These are phyloP conservation scores for Colletotrichum lindemuthianum DNA, from an alignment of 2,329 filamentous ascomycete genomes.

Conservation along the genomic window DNA sequence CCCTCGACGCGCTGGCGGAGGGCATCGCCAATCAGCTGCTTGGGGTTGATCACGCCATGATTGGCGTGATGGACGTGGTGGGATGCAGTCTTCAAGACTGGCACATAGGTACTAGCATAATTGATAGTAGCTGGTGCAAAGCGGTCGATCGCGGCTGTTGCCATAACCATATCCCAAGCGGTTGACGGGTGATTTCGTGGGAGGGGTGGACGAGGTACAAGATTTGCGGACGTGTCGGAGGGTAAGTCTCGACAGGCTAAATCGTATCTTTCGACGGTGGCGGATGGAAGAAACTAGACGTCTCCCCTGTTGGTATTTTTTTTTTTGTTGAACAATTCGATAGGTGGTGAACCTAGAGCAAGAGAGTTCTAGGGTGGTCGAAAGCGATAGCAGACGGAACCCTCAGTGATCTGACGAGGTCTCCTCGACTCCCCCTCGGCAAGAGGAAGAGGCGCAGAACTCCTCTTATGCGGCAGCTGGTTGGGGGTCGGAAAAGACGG, in stretches of 20 bases:
- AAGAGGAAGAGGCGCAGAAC: conserved; percentile 99
- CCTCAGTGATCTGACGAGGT: conserved; percentile 91
- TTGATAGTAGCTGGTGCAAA: conserved; percentile 59
- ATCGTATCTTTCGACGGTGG: conserved; percentile 23
- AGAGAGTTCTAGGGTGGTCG: conserved; percentile 87
- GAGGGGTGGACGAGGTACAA: conserved; percentile 1
- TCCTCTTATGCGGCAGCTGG: conserved; percentile 99
- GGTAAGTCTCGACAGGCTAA: conserved; percentile 35
- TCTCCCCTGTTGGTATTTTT: not conserved
- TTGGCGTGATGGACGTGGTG: conserved; percentile 51
- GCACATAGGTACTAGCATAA: conserved; percentile 56
- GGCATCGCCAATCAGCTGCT: conserved; percentile 86
- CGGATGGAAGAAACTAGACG: conserved; percentile 26
- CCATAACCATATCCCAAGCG: conserved; percentile 71
- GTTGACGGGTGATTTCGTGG: conserved; percentile 39
- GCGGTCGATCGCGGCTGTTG: conserved; percentile 67
- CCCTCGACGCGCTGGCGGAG: conserved; percentile 85
- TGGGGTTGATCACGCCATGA: conserved; percentile 62
- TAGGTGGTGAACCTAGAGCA: conserved; percentile 39
- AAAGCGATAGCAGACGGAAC: conserved; percentile 93
- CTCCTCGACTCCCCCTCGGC: conserved; percentile 99
- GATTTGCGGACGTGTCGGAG: conserved; percentile 24
- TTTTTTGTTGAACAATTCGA: conserved; percentile 15
- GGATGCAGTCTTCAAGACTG: conserved; percentile 57
- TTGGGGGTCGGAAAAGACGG: conserved; percentile 68